Evolutionary conservation across 2,329 filamentous ascomycete genomes (phyloP), one percentile per base, ranked within the genome.

Genomic region (Talaromyces sp.): DNA sequence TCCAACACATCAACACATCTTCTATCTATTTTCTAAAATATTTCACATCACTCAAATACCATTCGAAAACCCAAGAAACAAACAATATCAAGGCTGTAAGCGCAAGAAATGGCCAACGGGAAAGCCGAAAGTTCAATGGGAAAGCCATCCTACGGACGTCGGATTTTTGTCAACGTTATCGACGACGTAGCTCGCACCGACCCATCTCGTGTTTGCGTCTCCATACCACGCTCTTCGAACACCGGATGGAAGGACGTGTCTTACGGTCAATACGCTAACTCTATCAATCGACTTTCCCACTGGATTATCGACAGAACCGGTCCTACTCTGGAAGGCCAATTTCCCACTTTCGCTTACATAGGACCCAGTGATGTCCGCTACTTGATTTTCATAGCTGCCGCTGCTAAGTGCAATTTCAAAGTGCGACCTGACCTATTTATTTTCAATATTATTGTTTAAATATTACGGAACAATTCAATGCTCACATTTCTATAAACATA

Each of bases 401-500:
- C 48, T 52, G 48, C 14, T n/a, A 52, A 52, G 27, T 52, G 48
- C 27, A 24, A 52, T 10, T 29, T 17, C 26, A 52, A 52, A 21
- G 48, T 52, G 24, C 0, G 48, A 12, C 3, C 9, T 52, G 24
- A 3, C 21, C 8, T 9, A 14, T 51, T 51, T 51, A 1, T 3
- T 8, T 51, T 46, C 41, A 4, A 4, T 27, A 11, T 51, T 26
- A n/a, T 2, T 12, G 41, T 10, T 19, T 7, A 21, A 11, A 29
- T n/a, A 14, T 6, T 24, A 27, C 26, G n/a, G 10, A 27, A 17
- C 26, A 17, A 29, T 8, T 17, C 12, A n/a, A 52, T 10, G 14
- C 24, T 52, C 10, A 52, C 24, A 1, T 19, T 29, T 17, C 14
- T 11, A n/a, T 29, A 29, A 27, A 5, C 12, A n/a, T 19, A 77